These are phyloP conservation scores for Blumeriella jaapii DNA, from an alignment of 2,329 filamentous ascomycete species.

Conservation along the genomic window DNA sequence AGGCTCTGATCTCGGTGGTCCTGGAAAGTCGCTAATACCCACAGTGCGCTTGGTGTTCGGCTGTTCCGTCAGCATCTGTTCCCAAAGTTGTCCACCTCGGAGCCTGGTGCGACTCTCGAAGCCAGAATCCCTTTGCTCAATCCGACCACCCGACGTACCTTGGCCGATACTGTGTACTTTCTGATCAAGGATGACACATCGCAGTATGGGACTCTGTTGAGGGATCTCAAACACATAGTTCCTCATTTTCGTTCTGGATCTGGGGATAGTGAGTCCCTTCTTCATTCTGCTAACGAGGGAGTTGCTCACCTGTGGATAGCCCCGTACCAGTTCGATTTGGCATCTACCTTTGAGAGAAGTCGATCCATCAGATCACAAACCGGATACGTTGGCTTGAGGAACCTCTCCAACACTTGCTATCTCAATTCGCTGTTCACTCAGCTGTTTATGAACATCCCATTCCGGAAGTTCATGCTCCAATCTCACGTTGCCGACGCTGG, in stretches of 20 bases:
- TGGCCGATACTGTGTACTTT: constrained; percentile 48
- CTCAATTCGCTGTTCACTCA: constrained; percentile 91
- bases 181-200: constrained; percentile 40
- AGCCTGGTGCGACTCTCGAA: constrained; percentile 21
- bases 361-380: constrained; percentile 62
- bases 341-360: constrained; percentile 49
- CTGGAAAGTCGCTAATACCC: constrained; percentile 7
- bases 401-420: constrained; percentile 94
- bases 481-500: constrained; percentile 42
- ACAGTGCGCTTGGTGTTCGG: constrained; percentile 33
- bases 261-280: constrained; percentile 27
- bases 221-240: constrained; percentile 36
- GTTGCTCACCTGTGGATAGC: constrained; percentile 25
- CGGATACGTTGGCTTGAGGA: constrained; percentile 81
- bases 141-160: constrained; percentile 40
- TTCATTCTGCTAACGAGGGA: neutral
- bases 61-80: constrained; percentile 58
- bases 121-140: constrained; percentile 40
- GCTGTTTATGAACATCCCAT: constrained; percentile 87
- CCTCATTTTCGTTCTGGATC: constrained; percentile 38
- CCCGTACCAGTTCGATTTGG: constrained; percentile 50
- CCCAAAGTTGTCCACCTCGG: constrained; percentile 35
- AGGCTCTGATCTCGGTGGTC: neutral
- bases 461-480: constrained; percentile 72
- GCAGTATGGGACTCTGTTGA: constrained; percentile 41